Percentiles rank a stretch among this genome's conserved stretches.
Conservation (phyloP, 139 green algal species). For the Parachlorella kessleri region DNA sequence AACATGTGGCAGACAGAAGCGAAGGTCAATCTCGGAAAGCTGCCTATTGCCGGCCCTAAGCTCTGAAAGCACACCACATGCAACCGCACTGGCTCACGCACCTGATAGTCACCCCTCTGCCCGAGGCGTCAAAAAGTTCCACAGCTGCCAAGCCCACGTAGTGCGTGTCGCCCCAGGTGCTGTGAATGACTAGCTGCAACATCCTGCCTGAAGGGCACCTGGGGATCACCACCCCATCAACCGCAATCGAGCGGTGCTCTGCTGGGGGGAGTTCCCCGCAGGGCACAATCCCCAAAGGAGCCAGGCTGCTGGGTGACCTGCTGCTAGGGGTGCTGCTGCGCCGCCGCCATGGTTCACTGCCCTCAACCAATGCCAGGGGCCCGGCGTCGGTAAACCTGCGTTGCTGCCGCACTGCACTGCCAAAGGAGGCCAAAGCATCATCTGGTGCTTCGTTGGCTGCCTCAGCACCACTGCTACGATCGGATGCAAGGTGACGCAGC, state of each 20-base stretch:
- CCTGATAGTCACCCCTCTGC: constrained; percentile 17
- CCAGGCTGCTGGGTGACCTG: not conserved
- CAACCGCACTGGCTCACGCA: no score
- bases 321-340: not conserved
- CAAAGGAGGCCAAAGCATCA: constrained; percentile 8
- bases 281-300: not conserved
- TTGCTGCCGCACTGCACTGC: no score
- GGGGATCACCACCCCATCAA: constrained; percentile 21
- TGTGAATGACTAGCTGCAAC: constrained; percentile 35
- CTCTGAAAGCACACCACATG: no score
- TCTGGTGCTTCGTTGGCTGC: no score
- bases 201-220: constrained; percentile 6
- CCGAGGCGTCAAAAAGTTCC: constrained; percentile 45
- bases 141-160: constrained; percentile 47
- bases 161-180: constrained; percentile 52
- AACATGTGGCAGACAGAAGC: no score
- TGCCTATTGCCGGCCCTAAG: no score
- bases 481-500: no score
- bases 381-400: not conserved
- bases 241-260: no score
- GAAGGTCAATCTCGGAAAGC: no score
- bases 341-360: not conserved
- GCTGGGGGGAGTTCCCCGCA: no score
- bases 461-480: no score
- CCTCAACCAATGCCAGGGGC: not conserved